Evolutionary conservation across 179 eudicot species (phyloP).

Genomic region (Silene vulgaris): DNA sequence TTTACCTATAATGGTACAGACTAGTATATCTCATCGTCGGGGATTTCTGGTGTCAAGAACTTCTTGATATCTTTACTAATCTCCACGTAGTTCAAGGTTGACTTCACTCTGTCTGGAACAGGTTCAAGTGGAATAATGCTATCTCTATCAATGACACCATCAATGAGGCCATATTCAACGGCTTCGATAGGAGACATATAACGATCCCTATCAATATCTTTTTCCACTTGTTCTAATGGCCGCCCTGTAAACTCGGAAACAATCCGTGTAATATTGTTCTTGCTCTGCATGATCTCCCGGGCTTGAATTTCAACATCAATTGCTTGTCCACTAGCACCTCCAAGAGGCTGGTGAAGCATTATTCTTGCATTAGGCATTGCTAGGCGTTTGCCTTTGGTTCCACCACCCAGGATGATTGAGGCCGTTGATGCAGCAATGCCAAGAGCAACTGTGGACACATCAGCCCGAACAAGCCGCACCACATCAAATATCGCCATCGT

Average conservation of each 20-base stretch:
- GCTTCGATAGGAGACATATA: constrained; percentile 93
- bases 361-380: constrained; percentile 89
- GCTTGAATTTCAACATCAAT: constrained; percentile 75
- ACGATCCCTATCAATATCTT: constrained; percentile 76
- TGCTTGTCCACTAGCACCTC: constrained; percentile 77
- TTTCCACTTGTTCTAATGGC: constrained; percentile 60
- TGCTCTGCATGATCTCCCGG: constrained; percentile 62
- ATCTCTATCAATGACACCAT: constrained; percentile 73
- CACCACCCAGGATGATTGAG: constrained; percentile 75
- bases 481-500: constrained; percentile 86
- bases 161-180: constrained; percentile 86
- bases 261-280: constrained; percentile 50
- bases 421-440: constrained; percentile 86
- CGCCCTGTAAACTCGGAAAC: constrained; percentile 61
- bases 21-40: constrained; percentile 77
- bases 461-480: constrained; percentile 69
- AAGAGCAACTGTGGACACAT: constrained; percentile 78
- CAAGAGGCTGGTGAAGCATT: constrained; percentile 85
- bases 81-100: constrained; percentile 48
- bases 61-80: constrained; percentile 57
- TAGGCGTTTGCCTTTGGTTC: constrained; percentile 82
- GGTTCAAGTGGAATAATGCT: constrained; percentile 74
- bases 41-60: constrained; percentile 68
- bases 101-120: constrained; percentile 61
- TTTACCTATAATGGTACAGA: constrained; percentile 26